Conservation (phyloP, 768 basidiomycete genomes). For the Tremella mesenterica region DNA sequence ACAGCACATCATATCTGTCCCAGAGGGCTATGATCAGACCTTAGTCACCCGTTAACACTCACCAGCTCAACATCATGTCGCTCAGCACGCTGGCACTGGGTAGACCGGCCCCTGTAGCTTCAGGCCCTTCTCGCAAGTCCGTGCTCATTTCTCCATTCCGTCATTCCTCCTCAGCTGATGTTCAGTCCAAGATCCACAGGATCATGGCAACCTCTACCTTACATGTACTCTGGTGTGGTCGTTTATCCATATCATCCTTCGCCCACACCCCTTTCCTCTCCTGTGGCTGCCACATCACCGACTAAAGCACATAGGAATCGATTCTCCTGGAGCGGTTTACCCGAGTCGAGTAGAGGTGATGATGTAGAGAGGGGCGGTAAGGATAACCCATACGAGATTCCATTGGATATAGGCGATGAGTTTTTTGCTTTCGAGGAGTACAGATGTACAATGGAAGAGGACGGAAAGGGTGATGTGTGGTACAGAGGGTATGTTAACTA, state of each 20-base stretch:
- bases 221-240: slow-evolving; percentile 84
- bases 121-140: background rate
- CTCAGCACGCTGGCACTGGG: background rate
- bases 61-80: background rate
- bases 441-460: slow-evolving; percentile 57
- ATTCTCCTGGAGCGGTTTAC: slow-evolving; percentile 24
- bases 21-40: too few relatives aligned
- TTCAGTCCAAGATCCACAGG: slow-evolving; percentile 3
- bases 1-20: too few relatives aligned
- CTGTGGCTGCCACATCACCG: slow-evolving; percentile 6
- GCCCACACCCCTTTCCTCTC: slow-evolving; percentile 51
- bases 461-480: slow-evolving; percentile 62
- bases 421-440: slow-evolving; percentile 95
- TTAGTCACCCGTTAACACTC: too few relatives aligned
- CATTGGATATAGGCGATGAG: slow-evolving; percentile 89
- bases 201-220: slow-evolving; percentile 57
- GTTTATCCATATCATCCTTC: slow-evolving; percentile 59
- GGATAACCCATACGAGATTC: slow-evolving; percentile 35
- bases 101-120: background rate
- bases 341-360: slow-evolving; percentile 1
- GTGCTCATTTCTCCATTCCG: background rate
- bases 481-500: slow-evolving; percentile 71
- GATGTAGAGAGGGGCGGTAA: slow-evolving; percentile 2
- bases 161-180: background rate
- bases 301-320: slow-evolving; percentile 14